Percentiles rank a stretch among this genome's conserved stretches.
Conservation (phyloP, 1,284 basidiomycete species). For the Leccinum subspadiceum region DNA sequence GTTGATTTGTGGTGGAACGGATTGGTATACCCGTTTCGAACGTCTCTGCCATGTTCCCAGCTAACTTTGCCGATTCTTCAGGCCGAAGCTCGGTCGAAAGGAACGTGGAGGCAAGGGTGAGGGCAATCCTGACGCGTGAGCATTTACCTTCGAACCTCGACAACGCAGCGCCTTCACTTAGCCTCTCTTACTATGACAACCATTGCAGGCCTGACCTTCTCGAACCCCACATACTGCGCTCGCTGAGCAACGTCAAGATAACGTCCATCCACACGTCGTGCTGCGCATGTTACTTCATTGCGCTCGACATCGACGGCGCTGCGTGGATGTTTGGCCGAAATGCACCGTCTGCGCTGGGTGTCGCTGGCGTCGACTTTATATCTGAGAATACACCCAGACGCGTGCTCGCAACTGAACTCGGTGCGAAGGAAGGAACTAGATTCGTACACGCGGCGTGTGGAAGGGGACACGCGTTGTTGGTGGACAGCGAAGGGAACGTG, state of each 20-base stretch:
- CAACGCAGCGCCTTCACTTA: conserved; percentile 2
- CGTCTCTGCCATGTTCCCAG: conserved; percentile 8
- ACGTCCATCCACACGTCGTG: conserved; percentile 73
- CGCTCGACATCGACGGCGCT: conserved; percentile 70
- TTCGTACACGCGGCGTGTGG: conserved; percentile 86
- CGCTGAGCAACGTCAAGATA: conserved; percentile 77
- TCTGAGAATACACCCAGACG: conserved; percentile 72
- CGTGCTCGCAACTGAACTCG: conserved; percentile 60
- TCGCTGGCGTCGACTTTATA: conserved; percentile 53
- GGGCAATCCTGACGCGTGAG: conserved; percentile 43
- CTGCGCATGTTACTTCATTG: conserved; percentile 72
- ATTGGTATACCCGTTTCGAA: conserved; percentile 46
- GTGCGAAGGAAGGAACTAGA: conserved; percentile 56
- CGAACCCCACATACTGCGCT: conserved; percentile 85
- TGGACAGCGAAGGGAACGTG: conserved; percentile 77
- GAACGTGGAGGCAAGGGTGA: conserved; percentile 49
- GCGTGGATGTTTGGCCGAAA: conserved; percentile 90
- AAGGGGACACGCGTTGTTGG: conserved; percentile 77
- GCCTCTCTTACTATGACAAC: not conserved
- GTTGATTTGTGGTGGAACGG: conserved; percentile 80
- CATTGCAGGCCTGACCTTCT: conserved; percentile 65
- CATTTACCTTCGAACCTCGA: conserved; percentile 10
- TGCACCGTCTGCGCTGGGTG: conserved; percentile 57
- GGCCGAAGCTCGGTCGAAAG: conserved; percentile 66
- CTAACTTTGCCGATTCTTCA: conserved; percentile 31